Evolutionary conservation across 306 rosid genomes (phyloP).

Genomic region (Ormosia emarginata): DNA sequence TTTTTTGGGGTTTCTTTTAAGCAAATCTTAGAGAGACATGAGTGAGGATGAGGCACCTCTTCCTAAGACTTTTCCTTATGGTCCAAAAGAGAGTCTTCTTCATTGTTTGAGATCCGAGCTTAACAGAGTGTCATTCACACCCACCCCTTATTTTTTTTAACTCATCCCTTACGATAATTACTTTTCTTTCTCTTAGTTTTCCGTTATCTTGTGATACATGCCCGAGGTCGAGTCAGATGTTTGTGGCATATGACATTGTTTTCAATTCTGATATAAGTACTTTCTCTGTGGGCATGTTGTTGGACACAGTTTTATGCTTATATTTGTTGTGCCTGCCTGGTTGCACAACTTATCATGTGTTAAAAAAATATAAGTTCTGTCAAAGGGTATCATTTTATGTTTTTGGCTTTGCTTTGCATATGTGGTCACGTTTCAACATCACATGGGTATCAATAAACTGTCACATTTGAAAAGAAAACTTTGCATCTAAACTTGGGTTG

Average conservation of each 20-base stretch:
- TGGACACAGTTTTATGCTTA: not conserved
- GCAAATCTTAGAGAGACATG: conserved; percentile 15
- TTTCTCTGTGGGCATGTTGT: not conserved
- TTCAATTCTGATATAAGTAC: not conserved
- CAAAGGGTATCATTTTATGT: conserved; percentile 8
- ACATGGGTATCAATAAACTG: conserved; percentile 26
- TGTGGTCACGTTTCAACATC: conserved; percentile 35
- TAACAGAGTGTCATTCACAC: conserved; percentile 44
- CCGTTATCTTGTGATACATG: conserved; percentile 24
- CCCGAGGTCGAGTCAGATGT: conserved; percentile 29
- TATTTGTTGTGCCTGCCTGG: not conserved
- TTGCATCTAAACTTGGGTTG: conserved; percentile 12
- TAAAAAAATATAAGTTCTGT: conserved; percentile 10
- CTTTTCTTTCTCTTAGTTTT: conserved; percentile 25
- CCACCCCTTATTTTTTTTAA: conserved; percentile 32
- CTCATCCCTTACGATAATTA: conserved; percentile 27
- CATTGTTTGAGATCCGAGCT: conserved; percentile 83
- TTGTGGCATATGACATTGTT: not conserved
- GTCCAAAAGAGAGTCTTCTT: conserved; percentile 51
- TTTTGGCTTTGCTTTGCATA: conserved; percentile 11
- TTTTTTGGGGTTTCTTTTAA: not conserved
- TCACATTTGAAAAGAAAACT: not conserved
- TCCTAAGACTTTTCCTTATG: conserved; percentile 36
- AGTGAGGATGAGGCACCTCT: conserved; percentile 31
- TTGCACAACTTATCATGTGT: conserved; percentile 12